Percentiles rank a stretch among this genome's conserved stretches.
Conservation (phyloP, 2,329 filamentous ascomycete species). For the Colletotrichum nymphaeae region DNA sequence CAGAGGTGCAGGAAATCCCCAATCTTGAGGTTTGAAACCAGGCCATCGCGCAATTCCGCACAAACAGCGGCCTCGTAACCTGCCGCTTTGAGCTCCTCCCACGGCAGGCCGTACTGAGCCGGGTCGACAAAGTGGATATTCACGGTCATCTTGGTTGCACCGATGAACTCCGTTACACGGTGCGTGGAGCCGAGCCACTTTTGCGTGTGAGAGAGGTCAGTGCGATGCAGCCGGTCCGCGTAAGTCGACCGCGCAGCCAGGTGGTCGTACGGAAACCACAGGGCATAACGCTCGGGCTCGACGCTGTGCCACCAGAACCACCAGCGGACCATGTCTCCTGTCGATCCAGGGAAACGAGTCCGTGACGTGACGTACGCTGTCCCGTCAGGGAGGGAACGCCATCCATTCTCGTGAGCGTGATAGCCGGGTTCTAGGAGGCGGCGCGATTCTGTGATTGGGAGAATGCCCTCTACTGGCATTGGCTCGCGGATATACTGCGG, state of each 20-base stretch:
- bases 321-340: constrained; percentile 32
- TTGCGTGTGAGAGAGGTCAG: constrained; percentile 29
- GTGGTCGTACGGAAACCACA: constrained; percentile 31
- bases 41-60: constrained; percentile 19
- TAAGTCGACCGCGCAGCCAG: constrained; percentile 17
- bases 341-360: constrained; percentile 27
- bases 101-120: constrained; percentile 26
- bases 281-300: constrained; percentile 33
- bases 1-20: constrained; percentile 31
- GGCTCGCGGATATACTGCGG: constrained; percentile 25
- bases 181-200: constrained; percentile 34
- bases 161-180: constrained; percentile 30
- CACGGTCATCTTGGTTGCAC: constrained; percentile 21
- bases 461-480: constrained; percentile 13
- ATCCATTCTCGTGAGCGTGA: constrained; percentile 26
- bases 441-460: constrained; percentile 1
- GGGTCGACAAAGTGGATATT: constrained; percentile 32
- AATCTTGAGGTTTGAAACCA: constrained; percentile 26
- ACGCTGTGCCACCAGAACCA: constrained; percentile 36
- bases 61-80: constrained; percentile 27
- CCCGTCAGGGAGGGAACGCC: constrained; percentile 21
- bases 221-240: constrained; percentile 26
- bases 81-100: constrained; percentile 18
- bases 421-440: constrained; percentile 26
- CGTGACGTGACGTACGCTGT: constrained; percentile 27